Evolutionary conservation across 2,329 filamentous ascomycete species (phyloP).

Genomic region (Penicillium sp.): DNA sequence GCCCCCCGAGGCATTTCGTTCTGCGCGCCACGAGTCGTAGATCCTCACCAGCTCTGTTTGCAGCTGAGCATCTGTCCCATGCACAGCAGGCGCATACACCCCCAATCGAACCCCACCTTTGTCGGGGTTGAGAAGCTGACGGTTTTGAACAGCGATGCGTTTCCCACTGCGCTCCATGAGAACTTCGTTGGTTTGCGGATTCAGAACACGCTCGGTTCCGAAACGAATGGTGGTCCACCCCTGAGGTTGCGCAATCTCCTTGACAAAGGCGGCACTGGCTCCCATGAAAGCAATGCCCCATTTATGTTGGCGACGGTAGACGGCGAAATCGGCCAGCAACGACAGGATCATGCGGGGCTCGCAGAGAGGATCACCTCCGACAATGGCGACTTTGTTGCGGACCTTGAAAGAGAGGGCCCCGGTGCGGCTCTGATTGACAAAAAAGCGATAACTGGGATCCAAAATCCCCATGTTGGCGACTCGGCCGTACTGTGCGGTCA

Average conservation of each 20-base stretch:
- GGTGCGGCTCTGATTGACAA: slow-evolving; percentile 31
- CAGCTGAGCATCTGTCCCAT: slow-evolving; percentile 25
- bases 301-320: slow-evolving; percentile 25
- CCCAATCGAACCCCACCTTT: slow-evolving; percentile 32
- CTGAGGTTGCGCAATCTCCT: slow-evolving; percentile 21
- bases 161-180: slow-evolving; percentile 32
- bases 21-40: slow-evolving; percentile 36
- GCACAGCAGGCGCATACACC: slow-evolving; percentile 30
- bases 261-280: slow-evolving; percentile 29
- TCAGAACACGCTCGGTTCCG: slow-evolving; percentile 36
- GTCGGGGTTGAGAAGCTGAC: slow-evolving; percentile 30
- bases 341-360: slow-evolving; percentile 16
- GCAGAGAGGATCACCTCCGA: slow-evolving; percentile 39
- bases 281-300: slow-evolving; percentile 36
- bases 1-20: slow-evolving; percentile 26
- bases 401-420: slow-evolving; percentile 38
- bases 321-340: slow-evolving; percentile 32
- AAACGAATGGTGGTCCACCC: slow-evolving; percentile 36
- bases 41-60: slow-evolving; percentile 30
- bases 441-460: slow-evolving; percentile 38
- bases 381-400: slow-evolving; percentile 32
- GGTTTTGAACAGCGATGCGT: slow-evolving; percentile 33
- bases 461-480: slow-evolving; percentile 42
- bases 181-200: slow-evolving; percentile 37
- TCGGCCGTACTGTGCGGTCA: slow-evolving; percentile 31